Percentiles rank a stretch among this genome's conserved stretches.
These are phyloP conservation scores for Aphanomyces invadans DNA, from an alignment of 352 stramenopile species.

Conservation along the genomic window DNA sequence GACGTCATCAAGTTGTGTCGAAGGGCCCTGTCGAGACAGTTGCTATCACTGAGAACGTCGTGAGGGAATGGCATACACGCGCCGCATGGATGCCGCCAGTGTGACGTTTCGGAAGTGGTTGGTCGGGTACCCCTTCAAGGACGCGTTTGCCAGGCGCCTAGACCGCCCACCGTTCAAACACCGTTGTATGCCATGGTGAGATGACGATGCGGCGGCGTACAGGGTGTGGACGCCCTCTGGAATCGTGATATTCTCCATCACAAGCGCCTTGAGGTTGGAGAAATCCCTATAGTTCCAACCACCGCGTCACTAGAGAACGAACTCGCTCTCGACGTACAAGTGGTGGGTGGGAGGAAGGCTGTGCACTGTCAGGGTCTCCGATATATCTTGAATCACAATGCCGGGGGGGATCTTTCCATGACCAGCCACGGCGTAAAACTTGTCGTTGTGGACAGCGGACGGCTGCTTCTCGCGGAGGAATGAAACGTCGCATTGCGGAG, in stretches of 20 bases:
- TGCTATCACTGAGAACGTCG: not conserved
- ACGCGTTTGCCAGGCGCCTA: slow-evolving; percentile 5
- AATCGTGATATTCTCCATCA: not conserved
- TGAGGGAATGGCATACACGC: not conserved
- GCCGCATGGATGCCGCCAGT: not conserved
- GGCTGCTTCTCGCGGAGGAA: not conserved
- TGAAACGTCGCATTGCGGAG: not conserved
- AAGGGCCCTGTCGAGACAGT: not conserved
- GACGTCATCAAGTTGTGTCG: not conserved
- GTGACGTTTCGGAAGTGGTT: not conserved
- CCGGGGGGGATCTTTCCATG: not conserved
- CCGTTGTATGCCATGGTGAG: no score
- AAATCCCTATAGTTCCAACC: slow-evolving; percentile 9
- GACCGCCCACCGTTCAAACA: no score
- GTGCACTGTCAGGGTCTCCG: not conserved
- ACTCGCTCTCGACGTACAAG: not conserved
- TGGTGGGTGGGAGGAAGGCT: not conserved
- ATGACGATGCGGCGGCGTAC: no score
- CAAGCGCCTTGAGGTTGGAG: not conserved
- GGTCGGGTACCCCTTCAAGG: not conserved
- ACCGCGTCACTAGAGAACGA: not conserved
- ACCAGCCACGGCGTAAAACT: not conserved
- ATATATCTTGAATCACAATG: not conserved
- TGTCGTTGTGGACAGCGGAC: not conserved
- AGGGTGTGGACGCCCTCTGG: not conserved